Evolutionary conservation across 768 basidiomycete genomes (phyloP), one percentile per base, ranked within the genome.

Genomic region (Lentinula detonsa): DNA sequence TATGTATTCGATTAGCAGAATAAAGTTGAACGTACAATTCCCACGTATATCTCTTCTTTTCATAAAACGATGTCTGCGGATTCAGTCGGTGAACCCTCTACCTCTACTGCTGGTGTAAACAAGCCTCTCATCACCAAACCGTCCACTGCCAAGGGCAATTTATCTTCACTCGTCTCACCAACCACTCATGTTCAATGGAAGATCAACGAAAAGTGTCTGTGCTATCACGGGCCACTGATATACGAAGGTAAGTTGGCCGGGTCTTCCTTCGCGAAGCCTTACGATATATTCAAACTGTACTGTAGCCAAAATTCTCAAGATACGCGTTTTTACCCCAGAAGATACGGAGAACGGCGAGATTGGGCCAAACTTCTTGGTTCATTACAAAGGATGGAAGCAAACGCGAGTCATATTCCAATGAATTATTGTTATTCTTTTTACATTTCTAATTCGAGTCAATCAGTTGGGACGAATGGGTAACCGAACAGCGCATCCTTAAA

Each of bases 301-400:
- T 56, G 23, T 28, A 56, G 55, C 95, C 10, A 96, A 98, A 73
- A 79, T 98, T n/a, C 81, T 95, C 65, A 79, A 81, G 64, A 71
- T 74, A 3, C 85, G 87, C 62, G 80, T 75, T 43, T 87, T 85
- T 74, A 85, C 87, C 61, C 86, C 88, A 66, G 73, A 78, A 16
- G 86, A 78, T 59, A 82, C 86, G 0, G 78, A 83, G 45, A 80
- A 83, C 5, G 84, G 86, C 5, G 71, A 73, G 9, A 72, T 82
- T 2, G 96, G 95, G 5, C 84, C 85, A 3, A 93, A 96, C 67
- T 98, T 93, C 74, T 88, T 91, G 63, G 95, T 99, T 42, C 97
- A 99, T 73, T 99, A 99, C 81, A 97, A 98, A 74, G 97, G 97
- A 8, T 99, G 97, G 97, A 99, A 98, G 72, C 91, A 93, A 73